Percentiles rank a stretch among this genome's conserved stretches.
phyloP scores from a whole-genome alignment of 2,329 filamentous ascomycete genomes.

The Eurotiales sp. region DNA sequence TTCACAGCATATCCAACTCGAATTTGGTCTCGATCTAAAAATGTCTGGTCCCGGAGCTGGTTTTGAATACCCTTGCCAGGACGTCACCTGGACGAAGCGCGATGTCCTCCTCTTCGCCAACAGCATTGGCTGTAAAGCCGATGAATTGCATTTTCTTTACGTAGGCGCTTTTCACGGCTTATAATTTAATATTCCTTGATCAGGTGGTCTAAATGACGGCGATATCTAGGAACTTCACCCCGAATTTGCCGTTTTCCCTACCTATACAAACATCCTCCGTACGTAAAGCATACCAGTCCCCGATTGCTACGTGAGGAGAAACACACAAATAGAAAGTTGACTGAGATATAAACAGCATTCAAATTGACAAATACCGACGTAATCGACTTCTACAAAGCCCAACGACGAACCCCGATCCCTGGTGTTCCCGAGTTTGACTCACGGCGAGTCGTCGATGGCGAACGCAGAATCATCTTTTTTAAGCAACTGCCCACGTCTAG shows the following conservation, averaged over 20 bases:
- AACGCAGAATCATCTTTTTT: slow-evolving; percentile 73
- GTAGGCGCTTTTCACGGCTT: no score
- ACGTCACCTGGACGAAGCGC: slow-evolving; percentile 81
- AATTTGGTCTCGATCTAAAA: slow-evolving; percentile 10
- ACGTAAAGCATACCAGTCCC: slow-evolving; percentile 41
- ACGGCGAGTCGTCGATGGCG: slow-evolving; percentile 73
- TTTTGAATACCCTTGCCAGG: slow-evolving; percentile 71
- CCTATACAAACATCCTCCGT: slow-evolving; percentile 79
- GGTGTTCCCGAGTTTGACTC: slow-evolving; percentile 73
- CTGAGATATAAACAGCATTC: slow-evolving; percentile 53
- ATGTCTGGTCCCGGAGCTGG: slow-evolving; percentile 59
- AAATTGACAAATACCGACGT: slow-evolving; percentile 73
- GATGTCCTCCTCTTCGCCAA: slow-evolving; percentile 87
- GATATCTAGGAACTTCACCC: slow-evolving; percentile 74
- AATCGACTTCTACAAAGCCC: slow-evolving; percentile 75
- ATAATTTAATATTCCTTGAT: no score
- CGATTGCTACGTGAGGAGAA: no score
- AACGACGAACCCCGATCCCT: slow-evolving; percentile 65
- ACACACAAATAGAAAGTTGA: background rate
- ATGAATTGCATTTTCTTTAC: slow-evolving; percentile 91
- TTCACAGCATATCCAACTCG: background rate
- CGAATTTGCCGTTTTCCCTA: slow-evolving; percentile 82
- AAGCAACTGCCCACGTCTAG: slow-evolving; percentile 71
- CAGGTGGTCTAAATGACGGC: no score
- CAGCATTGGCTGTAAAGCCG: slow-evolving; percentile 77